Evolutionary conservation across 441 rosid species (phyloP), one percentile per base, ranked within the genome.

Genomic region (Lepidium campestre): DNA sequence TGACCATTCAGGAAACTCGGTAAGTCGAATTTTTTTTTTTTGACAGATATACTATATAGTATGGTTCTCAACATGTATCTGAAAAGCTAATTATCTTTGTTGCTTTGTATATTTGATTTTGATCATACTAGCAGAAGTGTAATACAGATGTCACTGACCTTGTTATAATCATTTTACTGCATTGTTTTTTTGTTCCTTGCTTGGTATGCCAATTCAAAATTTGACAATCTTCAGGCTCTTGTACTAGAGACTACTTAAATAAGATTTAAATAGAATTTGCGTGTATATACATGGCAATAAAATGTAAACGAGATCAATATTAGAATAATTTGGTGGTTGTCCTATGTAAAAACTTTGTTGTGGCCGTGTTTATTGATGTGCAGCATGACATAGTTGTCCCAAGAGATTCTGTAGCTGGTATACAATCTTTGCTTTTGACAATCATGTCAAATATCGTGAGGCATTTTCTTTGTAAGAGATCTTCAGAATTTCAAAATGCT

Each of bases 391-490:
- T 56, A 39, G 65, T 62, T 67, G 44, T 75, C 74, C 84, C 84
- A 52, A 63, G 67, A 54, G 75, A 80, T 70, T 80, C 77, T 74
- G 70, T 85, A 59, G 75, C 84, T 58, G 83, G 86, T 69, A 65
- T 87, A 71, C 99, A 92, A 62, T 79, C 87, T 67, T 82, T 81
- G 84, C 89, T 95, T 67, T 82, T 92, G 80, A 87, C 81, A 39
- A 78, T 89, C 78, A 88, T 95, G 96, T 87, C 90, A 79, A 81
- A 81, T 74, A 62, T 85, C 70, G 92, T 82, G 72, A 83, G 85
- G 62, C 80, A 78, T 80, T 77, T 76, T 75, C 78, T 89, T 62
- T 78, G 77, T 40, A 90, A 85, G 83, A 87, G 79, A 67, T 79
- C 82, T 70, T 79, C 79, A 48, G 85, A 67, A 25, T 79, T 77